Evolutionary conservation across 1,139 yeast species (phyloP).

Genomic region (Suhomyces taliae): DNA sequence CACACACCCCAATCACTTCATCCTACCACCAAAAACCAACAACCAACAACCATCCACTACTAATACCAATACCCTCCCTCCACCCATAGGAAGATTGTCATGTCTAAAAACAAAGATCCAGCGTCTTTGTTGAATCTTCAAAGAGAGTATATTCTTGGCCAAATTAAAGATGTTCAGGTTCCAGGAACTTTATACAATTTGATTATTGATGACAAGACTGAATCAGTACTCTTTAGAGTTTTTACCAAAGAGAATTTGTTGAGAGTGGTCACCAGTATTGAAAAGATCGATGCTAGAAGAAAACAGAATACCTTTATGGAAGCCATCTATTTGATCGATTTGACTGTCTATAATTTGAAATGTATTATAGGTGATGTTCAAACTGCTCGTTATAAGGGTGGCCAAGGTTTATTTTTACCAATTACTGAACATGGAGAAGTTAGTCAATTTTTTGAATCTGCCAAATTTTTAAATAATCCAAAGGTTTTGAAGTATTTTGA

Average conservation of each 20-base stretch:
- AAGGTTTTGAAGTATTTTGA: constrained; percentile 33
- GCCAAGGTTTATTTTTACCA: constrained; percentile 41
- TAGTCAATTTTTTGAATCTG: constrained; percentile 25
- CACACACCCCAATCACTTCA: too few species aligned
- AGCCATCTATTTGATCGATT: constrained; percentile 44
- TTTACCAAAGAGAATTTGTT: constrained; percentile 39
- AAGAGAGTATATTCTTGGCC: constrained; percentile 34
- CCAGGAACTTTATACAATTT: constrained; percentile 40
- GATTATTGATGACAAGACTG: constrained; percentile 40
- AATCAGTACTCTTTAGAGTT: constrained; percentile 35
- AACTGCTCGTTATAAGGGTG: constrained; percentile 37
- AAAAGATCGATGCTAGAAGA: constrained; percentile 37
- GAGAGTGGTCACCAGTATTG: constrained; percentile 44
- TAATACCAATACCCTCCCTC: neutral
- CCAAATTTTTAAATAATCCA: constrained; percentile 33
- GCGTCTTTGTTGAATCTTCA: constrained; percentile 37
- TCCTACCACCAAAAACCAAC: too few species aligned
- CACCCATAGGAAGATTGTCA: constrained; percentile 1
- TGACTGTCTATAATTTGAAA: constrained; percentile 38
- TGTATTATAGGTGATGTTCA: constrained; percentile 46
- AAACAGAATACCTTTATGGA: constrained; percentile 39
- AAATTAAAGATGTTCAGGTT: constrained; percentile 34
- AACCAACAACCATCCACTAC: neutral
- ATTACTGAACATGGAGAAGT: constrained; percentile 25
- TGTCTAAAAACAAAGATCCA: constrained; percentile 30